Evolutionary conservation across 768 basidiomycete genomes (phyloP), one percentile per base, ranked within the genome.

Genomic region (Psilocybe cubensis): DNA sequence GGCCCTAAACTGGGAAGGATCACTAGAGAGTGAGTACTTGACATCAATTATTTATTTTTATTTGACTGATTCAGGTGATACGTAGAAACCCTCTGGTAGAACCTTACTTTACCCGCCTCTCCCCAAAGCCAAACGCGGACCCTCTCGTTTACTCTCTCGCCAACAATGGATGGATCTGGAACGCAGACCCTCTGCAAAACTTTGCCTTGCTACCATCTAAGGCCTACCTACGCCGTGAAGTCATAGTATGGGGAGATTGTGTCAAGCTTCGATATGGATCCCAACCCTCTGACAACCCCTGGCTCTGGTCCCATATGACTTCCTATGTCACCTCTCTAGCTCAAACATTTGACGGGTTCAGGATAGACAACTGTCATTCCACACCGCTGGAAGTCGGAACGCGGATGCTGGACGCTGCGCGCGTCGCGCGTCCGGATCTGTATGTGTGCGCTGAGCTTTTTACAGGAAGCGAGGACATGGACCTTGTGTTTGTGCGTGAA

Each of bases 121-220:
- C 61, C 35, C 81, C 77, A 29, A 72, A 65, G 21, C 66, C 71
- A 8, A 58, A 74, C 31, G 70, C 76, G 12, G 80, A 83, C 51
- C 81, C 79, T n/a, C 67, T 77, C 27, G 76, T 82, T 12, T 91
- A 94, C 67, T 88, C 91, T 2, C 77, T 99, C 25, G 97, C 96
- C 4, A 98, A 98, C 73, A 99, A 99, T 68, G 97, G 97, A 2
- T 99, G 97, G 97, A 94, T 99, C 62, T 99, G 97, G 96, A 77
- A 89, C 61, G 96, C 96, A 2, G 88, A 99, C 68, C 96, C 97
- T 0, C 82, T 98, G 14, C 81, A 87, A 61, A 98, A 98, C 75
- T 99, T 99, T 74, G 97, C 96, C 7, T 83, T 92, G 12, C 83
- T 85, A 24, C 91, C 91, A 0, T 98, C 96, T 21, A 97, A 96